phyloP scores from a whole-genome alignment of 768 basidiomycete species.

The Boletus sensibilis region DNA sequence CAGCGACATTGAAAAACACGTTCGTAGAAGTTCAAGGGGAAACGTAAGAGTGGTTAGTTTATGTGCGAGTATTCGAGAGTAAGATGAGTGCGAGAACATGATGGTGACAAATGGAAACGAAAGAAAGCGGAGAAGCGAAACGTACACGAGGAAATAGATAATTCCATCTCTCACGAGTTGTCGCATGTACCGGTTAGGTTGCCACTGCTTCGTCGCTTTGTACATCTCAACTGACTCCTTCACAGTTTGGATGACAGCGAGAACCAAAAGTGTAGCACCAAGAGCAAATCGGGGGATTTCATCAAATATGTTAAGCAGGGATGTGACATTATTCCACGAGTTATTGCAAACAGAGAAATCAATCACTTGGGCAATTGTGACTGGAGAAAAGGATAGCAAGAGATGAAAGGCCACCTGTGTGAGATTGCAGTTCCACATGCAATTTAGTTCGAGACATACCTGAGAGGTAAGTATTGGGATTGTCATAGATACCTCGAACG shows the following conservation, averaged over 20 bases:
- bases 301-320: not conserved
- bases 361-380: not conserved
- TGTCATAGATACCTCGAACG: not conserved
- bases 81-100: not conserved
- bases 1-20: not conserved
- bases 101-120: not conserved
- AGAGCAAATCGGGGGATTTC: too few species aligned
- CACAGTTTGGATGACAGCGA: too few species aligned
- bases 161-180: too few species aligned
- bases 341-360: not conserved
- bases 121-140: not conserved
- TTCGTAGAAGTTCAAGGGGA: not conserved
- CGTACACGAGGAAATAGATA: too few species aligned
- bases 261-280: too few species aligned
- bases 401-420: not conserved
- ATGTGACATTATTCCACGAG: not conserved
- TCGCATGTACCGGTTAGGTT: too few species aligned
- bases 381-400: not conserved
- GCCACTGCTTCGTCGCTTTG: too few species aligned
- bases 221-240: too few species aligned
- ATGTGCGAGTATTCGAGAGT: too few species aligned
- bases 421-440: not conserved
- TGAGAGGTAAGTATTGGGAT: not conserved
- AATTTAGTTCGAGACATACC: not conserved
- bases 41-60: not conserved